Conservation (phyloP, 1,284 basidiomycete species). For the Rhodotorula sp. region DNA sequence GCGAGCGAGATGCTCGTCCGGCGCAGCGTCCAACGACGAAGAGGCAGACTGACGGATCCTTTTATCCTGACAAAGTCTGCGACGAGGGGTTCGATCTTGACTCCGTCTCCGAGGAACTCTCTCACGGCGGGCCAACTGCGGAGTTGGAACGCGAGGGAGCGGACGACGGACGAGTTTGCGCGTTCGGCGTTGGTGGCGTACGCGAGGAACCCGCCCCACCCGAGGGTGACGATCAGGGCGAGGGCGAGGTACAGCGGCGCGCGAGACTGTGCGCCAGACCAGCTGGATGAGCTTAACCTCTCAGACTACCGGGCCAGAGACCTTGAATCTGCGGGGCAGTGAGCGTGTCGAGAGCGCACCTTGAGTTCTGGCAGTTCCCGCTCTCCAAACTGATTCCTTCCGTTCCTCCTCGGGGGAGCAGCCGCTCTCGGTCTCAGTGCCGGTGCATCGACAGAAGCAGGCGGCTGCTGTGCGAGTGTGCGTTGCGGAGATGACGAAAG, state of each 20-base stretch:
- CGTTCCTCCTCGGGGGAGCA: background rate
- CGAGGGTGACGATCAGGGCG: slow-evolving; percentile 18
- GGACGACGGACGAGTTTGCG: slow-evolving; percentile 38
- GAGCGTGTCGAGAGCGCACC: background rate
- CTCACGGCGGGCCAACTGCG: slow-evolving; percentile 27
- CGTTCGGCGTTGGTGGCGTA: slow-evolving; percentile 43
- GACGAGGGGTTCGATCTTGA: slow-evolving; percentile 34
- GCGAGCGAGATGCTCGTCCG: too few species aligned
- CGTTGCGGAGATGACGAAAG: background rate
- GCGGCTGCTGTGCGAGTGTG: background rate
- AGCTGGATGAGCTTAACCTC: background rate
- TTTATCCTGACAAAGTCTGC: slow-evolving; percentile 40
- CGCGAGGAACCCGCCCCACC: slow-evolving; percentile 37
- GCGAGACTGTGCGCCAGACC: slow-evolving; percentile 19
- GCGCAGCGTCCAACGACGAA: too few species aligned
- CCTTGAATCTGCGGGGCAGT: background rate
- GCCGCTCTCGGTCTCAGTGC: background rate
- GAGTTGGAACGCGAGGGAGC: slow-evolving; percentile 36
- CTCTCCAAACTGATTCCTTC: slow-evolving; percentile 1
- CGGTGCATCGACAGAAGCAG: too few species aligned
- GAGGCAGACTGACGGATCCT: slow-evolving; percentile 31
- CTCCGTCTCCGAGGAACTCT: slow-evolving; percentile 35
- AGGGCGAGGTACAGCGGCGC: slow-evolving; percentile 36
- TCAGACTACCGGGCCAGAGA: background rate
- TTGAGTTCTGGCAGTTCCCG: slow-evolving; percentile 17